A percentile compares a stretch with the other conserved stretches of the same genome.
These are phyloP conservation scores for Mrakia frigida DNA, from an alignment of 768 basidiomycete species.

Conservation along the genomic window DNA sequence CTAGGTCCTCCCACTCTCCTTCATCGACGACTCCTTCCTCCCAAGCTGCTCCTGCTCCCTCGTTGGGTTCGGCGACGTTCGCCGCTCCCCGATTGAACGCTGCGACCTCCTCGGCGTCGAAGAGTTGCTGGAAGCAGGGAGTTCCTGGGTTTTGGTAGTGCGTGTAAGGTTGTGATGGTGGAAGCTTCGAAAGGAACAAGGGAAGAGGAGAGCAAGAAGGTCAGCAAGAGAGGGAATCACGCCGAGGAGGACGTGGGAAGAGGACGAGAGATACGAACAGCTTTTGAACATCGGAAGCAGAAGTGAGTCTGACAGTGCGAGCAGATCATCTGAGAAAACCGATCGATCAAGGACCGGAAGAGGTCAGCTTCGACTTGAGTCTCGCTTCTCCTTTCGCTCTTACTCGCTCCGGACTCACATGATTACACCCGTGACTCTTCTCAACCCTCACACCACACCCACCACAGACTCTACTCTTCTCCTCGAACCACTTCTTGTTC, in stretches of 20 bases:
- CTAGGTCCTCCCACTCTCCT: background rate
- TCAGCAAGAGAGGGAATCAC: too few relatives aligned
- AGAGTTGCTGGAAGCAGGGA: constrained; percentile 16
- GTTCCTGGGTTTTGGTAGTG: constrained; percentile 20
- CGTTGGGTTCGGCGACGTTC: background rate
- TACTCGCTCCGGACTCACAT: constrained; percentile 53
- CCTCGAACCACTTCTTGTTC: constrained; percentile 67
- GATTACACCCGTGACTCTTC: constrained; percentile 65
- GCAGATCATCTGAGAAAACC: constrained; percentile 26
- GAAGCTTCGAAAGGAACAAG: background rate
- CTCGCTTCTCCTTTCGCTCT: background rate
- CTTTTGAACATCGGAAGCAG: constrained; percentile 38
- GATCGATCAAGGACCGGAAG: background rate
- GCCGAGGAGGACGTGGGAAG: background rate
- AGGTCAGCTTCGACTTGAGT: background rate
- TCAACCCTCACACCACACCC: constrained; percentile 65
- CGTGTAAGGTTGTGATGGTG: constrained; percentile 21
- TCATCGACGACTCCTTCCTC: background rate
- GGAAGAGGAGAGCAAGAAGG: background rate
- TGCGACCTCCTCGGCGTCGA: constrained; percentile 22
- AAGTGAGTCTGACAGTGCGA: constrained; percentile 24
- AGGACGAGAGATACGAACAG: constrained; percentile 27
- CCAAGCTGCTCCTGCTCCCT: background rate
- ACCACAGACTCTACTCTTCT: constrained; percentile 61
- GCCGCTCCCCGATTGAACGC: constrained; percentile 16